A percentile compares a stretch with the other conserved stretches of the same genome.
phyloP scores from a whole-genome alignment of 2,329 filamentous ascomycete genomes.

The Herpotrichia juniperi region DNA sequence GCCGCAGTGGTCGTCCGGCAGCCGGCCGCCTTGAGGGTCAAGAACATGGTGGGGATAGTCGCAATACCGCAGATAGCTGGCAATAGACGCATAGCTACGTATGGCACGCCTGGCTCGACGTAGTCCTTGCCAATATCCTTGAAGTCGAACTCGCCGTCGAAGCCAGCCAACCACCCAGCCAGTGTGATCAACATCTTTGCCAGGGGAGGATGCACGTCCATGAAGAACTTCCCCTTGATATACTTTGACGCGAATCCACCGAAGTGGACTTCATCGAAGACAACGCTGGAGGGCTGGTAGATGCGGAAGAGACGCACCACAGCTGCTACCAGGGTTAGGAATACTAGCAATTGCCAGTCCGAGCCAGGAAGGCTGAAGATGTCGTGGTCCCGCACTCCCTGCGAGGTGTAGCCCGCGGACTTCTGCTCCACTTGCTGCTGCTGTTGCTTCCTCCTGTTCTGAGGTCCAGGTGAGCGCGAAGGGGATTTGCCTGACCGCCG shows the following conservation, averaged over 20 bases:
- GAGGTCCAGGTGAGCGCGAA: constrained; percentile 38
- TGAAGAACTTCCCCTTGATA: constrained; percentile 99
- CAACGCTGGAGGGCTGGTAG: constrained; percentile 93
- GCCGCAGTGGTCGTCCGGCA: constrained; percentile 85
- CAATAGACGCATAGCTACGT: constrained; percentile 95
- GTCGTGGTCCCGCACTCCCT: constrained; percentile 87
- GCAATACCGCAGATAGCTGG: constrained; percentile 88
- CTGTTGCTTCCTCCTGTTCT: constrained; percentile 41
- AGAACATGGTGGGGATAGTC: constrained; percentile 89
- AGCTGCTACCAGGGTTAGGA: constrained; percentile 76
- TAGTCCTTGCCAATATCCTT: constrained; percentile 99
- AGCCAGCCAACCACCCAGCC: constrained; percentile 92
- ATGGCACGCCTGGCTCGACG: constrained; percentile 89
- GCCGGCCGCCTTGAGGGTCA: constrained; percentile 88
- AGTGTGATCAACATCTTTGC: constrained; percentile 97
- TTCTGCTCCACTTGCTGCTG: constrained; percentile 20
- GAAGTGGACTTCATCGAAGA: constrained; percentile 99
- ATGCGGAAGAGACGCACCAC: constrained; percentile 91
- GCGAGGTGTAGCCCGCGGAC: constrained; percentile 69
- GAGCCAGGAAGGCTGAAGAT: constrained; percentile 83
- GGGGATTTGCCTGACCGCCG: constrained; percentile 43
- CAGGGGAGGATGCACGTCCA: constrained; percentile 98
- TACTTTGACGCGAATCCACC: constrained; percentile 98
- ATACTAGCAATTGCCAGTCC: constrained; percentile 79
- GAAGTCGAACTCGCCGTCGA: constrained; percentile 96